phyloP scores from a whole-genome alignment of 1,284 basidiomycete genomes.

The Trametes polyzona region DNA sequence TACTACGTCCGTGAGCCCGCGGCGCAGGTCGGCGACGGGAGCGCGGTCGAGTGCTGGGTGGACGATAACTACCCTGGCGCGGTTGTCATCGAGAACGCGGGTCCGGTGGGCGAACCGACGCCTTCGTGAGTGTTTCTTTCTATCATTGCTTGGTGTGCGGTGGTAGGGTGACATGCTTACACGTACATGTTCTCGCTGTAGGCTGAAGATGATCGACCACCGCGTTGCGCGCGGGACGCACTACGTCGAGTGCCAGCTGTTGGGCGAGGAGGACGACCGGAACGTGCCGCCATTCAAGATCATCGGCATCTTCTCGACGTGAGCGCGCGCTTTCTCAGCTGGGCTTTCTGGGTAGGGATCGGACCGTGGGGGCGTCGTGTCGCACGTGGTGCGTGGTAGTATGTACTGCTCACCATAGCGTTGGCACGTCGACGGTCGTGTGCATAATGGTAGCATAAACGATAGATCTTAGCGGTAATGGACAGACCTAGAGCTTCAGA shows the following conservation, averaged over 20 bases:
- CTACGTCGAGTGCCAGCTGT: slow-evolving; percentile 81
- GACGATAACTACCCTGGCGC: slow-evolving; percentile 76
- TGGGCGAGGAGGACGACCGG: slow-evolving; percentile 77
- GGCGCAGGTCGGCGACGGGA: slow-evolving; percentile 54
- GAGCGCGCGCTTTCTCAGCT: slow-evolving; percentile 17
- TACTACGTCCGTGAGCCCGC: slow-evolving; percentile 75
- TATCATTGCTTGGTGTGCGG: background rate
- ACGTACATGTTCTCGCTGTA: slow-evolving; percentile 32
- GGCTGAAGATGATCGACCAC: slow-evolving; percentile 80
- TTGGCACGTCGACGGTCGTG: too few relatives aligned
- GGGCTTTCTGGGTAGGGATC: background rate
- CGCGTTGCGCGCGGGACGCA: slow-evolving; percentile 79
- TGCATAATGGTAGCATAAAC: background rate
- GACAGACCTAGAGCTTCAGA: too few relatives aligned
- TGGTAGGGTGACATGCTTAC: background rate
- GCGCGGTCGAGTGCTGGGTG: slow-evolving; percentile 83
- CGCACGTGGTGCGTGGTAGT: too few relatives aligned
- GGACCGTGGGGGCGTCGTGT: too few relatives aligned
- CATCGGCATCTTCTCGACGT: slow-evolving; percentile 81
- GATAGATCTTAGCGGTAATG: background rate
- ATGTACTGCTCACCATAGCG: too few relatives aligned
- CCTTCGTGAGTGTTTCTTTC: slow-evolving; percentile 54
- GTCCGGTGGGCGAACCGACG: slow-evolving; percentile 49
- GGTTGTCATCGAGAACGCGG: slow-evolving; percentile 66
- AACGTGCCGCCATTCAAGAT: slow-evolving; percentile 81